Evolutionary conservation across 305 asterid genomes (phyloP).

Genomic region (Solanum hybrid): DNA sequence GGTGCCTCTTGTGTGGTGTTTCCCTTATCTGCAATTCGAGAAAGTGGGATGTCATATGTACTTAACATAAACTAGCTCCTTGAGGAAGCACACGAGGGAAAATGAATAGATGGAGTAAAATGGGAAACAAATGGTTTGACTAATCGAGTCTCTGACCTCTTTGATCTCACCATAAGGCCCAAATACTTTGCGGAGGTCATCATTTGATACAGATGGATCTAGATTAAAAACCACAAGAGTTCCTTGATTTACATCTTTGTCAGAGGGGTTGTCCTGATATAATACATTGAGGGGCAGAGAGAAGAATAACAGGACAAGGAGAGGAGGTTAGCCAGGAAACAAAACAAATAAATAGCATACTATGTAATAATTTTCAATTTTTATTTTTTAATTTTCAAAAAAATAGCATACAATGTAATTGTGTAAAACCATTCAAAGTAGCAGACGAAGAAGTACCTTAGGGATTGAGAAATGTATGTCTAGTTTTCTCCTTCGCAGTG

Average conservation of each 20-base stretch:
- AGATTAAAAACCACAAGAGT: constrained; percentile 63
- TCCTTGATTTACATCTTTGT: constrained; percentile 71
- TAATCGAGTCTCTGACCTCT: constrained; percentile 36
- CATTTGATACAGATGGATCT: constrained; percentile 62
- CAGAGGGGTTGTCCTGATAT: constrained; percentile 64
- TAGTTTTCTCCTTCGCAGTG: constrained; percentile 53
- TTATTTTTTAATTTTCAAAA: neutral
- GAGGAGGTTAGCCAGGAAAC: neutral
- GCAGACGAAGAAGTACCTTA: constrained; percentile 27
- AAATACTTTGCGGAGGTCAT: constrained; percentile 53
- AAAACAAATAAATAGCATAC: neutral
- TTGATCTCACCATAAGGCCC: constrained; percentile 71
- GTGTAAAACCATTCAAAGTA: constrained; percentile 2
- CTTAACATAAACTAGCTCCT: neutral
- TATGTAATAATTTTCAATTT: neutral
- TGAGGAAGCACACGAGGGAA: neutral
- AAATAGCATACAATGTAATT: neutral
- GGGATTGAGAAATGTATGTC: constrained; percentile 85
- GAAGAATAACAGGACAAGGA: neutral
- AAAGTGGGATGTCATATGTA: constrained; percentile 1
- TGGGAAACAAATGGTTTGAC: neutral
- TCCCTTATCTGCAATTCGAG: constrained; percentile 49
- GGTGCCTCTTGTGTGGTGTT: constrained; percentile 64
- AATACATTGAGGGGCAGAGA: neutral
- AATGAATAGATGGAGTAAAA: neutral